A percentile compares a stretch with the other conserved stretches of the same genome.
Evolutionary conservation across 2,329 filamentous ascomycete species (phyloP).

Genomic region (Thermochaetoides dissita): DNA sequence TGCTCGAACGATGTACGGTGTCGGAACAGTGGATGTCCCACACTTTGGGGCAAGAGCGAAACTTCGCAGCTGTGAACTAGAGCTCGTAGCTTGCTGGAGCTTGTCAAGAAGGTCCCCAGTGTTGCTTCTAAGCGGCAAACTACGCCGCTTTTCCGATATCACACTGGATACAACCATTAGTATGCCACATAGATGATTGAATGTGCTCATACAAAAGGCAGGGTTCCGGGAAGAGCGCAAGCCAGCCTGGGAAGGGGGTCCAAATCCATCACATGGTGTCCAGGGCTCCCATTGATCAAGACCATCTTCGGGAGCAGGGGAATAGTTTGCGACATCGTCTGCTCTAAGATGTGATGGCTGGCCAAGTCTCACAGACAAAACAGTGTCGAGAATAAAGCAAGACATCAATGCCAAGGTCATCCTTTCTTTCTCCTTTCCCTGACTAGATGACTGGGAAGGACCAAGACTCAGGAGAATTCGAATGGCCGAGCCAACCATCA

Average conservation of each 20-base stretch:
- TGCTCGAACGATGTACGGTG: conserved; percentile 15
- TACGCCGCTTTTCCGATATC: conserved; percentile 5
- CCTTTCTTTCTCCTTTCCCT: conserved; percentile 4
- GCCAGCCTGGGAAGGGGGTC: conserved; percentile 9
- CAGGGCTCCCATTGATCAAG: conserved; percentile 65
- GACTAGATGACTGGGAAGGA: not conserved
- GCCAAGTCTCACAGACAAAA: conserved; percentile 38
- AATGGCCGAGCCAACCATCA: conserved; percentile 50
- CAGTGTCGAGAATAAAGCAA: conserved; percentile 49
- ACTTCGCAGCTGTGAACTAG: conserved; percentile 13
- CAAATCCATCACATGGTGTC: conserved; percentile 35
- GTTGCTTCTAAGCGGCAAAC: not conserved
- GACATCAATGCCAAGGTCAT: conserved; percentile 27
- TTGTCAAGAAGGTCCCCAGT: conserved; percentile 6
- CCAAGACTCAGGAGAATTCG: conserved; percentile 30
- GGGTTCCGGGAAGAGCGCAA: conserved; percentile 17
- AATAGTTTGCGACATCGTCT: conserved; percentile 29
- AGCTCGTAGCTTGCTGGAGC: conserved; percentile 13
- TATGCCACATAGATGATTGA: conserved; percentile 29
- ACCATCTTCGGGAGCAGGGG: conserved; percentile 47
- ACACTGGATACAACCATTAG: conserved; percentile 20
- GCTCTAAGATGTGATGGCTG: conserved; percentile 34
- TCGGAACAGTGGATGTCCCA: conserved; percentile 14
- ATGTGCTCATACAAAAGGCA: conserved; percentile 25
- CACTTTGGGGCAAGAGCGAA: conserved; percentile 12